Evolutionary conservation across 2,329 filamentous ascomycete genomes (phyloP).

Genomic region (Penicillium griseofulvum): DNA sequence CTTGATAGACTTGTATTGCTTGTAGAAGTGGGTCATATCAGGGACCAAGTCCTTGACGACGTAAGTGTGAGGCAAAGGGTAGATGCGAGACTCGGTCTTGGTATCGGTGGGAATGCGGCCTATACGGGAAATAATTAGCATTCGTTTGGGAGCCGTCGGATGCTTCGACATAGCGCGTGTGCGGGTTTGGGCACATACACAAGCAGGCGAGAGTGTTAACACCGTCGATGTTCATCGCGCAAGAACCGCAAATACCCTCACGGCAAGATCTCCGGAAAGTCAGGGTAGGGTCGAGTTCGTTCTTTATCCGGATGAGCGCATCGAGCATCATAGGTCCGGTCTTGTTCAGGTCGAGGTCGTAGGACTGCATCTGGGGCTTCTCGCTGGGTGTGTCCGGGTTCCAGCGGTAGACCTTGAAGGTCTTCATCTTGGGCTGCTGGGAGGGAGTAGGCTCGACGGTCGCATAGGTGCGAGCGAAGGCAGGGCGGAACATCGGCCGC

Average conservation of each 20-base stretch:
- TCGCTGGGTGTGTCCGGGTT: slow-evolving; percentile 87
- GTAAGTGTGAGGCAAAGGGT: slow-evolving; percentile 97
- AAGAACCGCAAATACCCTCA: slow-evolving; percentile 98
- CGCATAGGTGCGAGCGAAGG: slow-evolving; percentile 48
- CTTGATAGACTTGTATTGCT: slow-evolving; percentile 99
- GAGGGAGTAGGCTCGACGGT: slow-evolving; percentile 58
- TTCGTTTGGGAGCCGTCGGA: slow-evolving; percentile 1
- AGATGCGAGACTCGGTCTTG: slow-evolving; percentile 82
- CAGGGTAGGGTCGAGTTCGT: slow-evolving; percentile 93
- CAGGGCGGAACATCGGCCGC: slow-evolving; percentile 43
- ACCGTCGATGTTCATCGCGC: slow-evolving; percentile 99
- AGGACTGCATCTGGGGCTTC: slow-evolving; percentile 95
- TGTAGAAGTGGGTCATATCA: slow-evolving; percentile 98
- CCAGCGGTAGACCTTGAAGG: slow-evolving; percentile 98
- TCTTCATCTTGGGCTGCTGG: slow-evolving; percentile 70
- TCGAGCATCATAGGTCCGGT: slow-evolving; percentile 98
- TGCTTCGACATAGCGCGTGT: background rate
- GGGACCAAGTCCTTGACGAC: slow-evolving; percentile 98
- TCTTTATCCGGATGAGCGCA: slow-evolving; percentile 97
- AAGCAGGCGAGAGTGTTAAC: slow-evolving; percentile 96
- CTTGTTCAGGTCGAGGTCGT: slow-evolving; percentile 96
- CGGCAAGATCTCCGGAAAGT: slow-evolving; percentile 95
- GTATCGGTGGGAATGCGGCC: slow-evolving; percentile 90
- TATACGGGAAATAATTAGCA: slow-evolving; percentile 40
- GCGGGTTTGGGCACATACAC: slow-evolving; percentile 63